Evolutionary conservation across 1,139 yeast genomes (phyloP).

Genomic region (Suhomyces bokatorum): DNA sequence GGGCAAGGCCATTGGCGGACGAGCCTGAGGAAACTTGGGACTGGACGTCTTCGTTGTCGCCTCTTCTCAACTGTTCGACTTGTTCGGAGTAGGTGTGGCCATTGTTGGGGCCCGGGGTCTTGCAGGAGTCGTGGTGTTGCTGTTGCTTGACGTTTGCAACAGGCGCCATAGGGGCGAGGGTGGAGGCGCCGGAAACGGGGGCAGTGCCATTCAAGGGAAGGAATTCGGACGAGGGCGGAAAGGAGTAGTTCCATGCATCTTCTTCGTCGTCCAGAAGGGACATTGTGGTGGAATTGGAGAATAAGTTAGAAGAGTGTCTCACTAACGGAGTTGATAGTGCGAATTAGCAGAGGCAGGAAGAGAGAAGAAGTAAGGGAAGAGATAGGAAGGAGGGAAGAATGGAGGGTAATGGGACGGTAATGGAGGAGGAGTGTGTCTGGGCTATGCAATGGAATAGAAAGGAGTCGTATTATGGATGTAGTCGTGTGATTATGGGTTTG

Average conservation of each 20-base stretch:
- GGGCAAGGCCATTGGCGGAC: conserved; percentile 5
- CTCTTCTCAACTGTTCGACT: conserved; percentile 5
- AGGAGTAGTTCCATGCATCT: conserved; percentile 48
- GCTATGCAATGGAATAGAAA: too few species aligned
- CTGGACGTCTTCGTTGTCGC: conserved; percentile 13
- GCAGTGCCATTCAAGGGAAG: conserved; percentile 14
- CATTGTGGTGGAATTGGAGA: conserved; percentile 1
- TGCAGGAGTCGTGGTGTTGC: neutral
- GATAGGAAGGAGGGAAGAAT: neutral
- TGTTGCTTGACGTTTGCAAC: neutral
- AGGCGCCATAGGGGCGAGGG: neutral
- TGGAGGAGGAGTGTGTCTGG: too few species aligned
- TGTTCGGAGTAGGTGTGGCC: conserved; percentile 3
- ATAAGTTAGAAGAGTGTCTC: neutral
- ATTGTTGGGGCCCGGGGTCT: neutral
- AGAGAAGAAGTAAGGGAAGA: neutral
- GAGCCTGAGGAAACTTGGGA: conserved; percentile 12
- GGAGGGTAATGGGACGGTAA: too few species aligned
- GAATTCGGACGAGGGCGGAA: conserved; percentile 43
- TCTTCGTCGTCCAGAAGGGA: conserved; percentile 32
- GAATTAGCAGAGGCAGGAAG: neutral
- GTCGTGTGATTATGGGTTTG: neutral
- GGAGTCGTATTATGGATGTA: too few species aligned
- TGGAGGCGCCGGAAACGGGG: neutral
- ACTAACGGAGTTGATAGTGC: neutral